Conservation (phyloP, 306 rosid genomes). For the Pterocarpus santalinus region DNA sequence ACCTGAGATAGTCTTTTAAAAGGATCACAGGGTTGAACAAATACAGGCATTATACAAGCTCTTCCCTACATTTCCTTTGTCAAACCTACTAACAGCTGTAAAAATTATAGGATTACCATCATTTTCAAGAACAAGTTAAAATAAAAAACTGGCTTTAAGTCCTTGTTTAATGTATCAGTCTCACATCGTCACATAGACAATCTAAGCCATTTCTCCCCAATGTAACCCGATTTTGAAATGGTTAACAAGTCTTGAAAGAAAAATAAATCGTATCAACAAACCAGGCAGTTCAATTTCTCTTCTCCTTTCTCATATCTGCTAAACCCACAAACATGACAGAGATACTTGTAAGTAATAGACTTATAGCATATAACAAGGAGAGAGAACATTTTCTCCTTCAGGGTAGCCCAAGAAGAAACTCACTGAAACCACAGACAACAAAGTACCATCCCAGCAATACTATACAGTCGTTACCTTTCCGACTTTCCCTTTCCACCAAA, state of each 20-base stretch:
- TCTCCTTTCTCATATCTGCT: not conserved
- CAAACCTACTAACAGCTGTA: constrained; percentile 21
- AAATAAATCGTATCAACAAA: constrained; percentile 1
- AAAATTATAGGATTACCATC: not conserved
- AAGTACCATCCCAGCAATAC: constrained; percentile 32
- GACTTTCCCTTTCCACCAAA: not conserved
- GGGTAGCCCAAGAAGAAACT: constrained; percentile 8
- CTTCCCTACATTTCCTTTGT: not conserved
- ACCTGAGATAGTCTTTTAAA: constrained; percentile 17
- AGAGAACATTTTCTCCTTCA: not conserved
- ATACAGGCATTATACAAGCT: not conserved
- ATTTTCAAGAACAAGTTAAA: constrained; percentile 18
- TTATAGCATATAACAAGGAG: constrained; percentile 15
- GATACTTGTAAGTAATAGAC: not conserved
- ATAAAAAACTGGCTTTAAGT: not conserved
- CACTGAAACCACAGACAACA: not conserved
- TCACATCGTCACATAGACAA: not conserved
- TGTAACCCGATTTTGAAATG: not conserved
- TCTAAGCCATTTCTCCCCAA: constrained; percentile 9
- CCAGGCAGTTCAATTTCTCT: not conserved
- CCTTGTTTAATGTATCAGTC: not conserved
- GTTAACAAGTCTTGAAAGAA: not conserved
- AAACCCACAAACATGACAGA: constrained; percentile 1
- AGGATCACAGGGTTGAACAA: constrained; percentile 27
- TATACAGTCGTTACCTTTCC: not conserved